phyloP scores from a whole-genome alignment of 116 monocot genomes.

The Trichopus zeylanicus region DNA sequence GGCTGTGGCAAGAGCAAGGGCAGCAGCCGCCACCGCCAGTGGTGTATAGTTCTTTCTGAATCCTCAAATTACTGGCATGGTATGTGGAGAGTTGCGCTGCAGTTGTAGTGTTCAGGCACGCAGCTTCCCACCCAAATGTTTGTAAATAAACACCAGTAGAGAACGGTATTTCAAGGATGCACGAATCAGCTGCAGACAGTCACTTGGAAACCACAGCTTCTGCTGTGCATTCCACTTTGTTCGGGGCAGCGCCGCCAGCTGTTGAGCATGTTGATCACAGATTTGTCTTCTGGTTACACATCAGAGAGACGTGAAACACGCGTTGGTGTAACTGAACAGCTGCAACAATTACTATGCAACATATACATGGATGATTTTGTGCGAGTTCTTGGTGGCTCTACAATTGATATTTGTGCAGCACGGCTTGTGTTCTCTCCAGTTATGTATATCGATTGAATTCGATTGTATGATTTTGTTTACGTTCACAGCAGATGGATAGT shows the following conservation, averaged over 20 bases:
- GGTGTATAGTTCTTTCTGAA: background rate
- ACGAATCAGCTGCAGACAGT: too few species aligned
- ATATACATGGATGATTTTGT: background rate
- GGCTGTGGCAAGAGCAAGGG: conserved; percentile 57
- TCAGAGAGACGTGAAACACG: background rate
- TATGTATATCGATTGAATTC: too few species aligned
- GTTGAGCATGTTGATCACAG: background rate
- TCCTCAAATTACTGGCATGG: background rate
- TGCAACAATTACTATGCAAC: background rate
- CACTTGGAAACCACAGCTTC: background rate
- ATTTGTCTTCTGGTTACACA: background rate
- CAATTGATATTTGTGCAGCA: background rate
- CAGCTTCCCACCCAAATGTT: too few species aligned
- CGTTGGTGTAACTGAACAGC: background rate
- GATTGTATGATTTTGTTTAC: background rate
- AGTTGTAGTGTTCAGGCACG: too few species aligned
- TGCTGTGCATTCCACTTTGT: too few species aligned
- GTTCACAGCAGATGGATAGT: background rate
- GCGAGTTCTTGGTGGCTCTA: too few species aligned
- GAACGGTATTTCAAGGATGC: too few species aligned
- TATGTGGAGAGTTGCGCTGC: background rate
- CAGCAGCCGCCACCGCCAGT: too few species aligned
- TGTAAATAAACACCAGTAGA: too few species aligned
- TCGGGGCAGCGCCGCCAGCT: background rate
- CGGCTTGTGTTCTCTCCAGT: too few species aligned